A percentile compares a stretch with the other conserved stretches of the same genome.
phyloP scores from a whole-genome alignment of 129 eudicot species.

The Chrysanthemum seticuspe region DNA sequence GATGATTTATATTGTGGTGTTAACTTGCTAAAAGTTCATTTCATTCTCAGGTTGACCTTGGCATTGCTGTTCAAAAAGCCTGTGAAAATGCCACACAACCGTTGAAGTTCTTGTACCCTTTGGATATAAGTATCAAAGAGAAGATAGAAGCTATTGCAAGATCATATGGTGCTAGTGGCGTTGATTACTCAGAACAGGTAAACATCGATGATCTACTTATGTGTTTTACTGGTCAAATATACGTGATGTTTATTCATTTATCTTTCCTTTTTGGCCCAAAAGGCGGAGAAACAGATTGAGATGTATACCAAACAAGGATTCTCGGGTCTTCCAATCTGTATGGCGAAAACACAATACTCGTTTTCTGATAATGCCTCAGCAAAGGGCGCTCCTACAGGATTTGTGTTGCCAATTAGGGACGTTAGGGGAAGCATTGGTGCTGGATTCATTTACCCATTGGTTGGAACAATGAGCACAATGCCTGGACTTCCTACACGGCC shows the following conservation, averaged over 20 bases:
- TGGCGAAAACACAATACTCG: conserved; percentile 98
- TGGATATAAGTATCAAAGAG: conserved; percentile 84
- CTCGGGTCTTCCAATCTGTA: conserved; percentile 81
- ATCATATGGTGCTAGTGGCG: conserved; percentile 98
- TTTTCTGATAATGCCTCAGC: conserved; percentile 77
- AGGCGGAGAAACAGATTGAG: conserved; percentile 99
- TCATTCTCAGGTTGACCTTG: conserved; percentile 78
- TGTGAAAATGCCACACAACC: conserved; percentile 79
- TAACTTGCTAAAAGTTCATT: not conserved
- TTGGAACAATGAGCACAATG: conserved; percentile 99
- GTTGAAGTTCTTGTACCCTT: conserved; percentile 84
- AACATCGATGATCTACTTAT: not conserved
- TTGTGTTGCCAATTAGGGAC: conserved; percentile 86
- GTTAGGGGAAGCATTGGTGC: conserved; percentile 98
- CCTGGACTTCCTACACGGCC: conserved; percentile 99
- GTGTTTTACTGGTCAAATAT: conserved; percentile 4
- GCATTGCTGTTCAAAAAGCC: conserved; percentile 91
- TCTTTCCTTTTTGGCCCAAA: not conserved
- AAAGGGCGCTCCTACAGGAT: conserved; percentile 91
- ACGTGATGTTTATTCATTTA: not conserved
- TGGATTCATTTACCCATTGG: conserved; percentile 92
- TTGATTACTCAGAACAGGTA: conserved; percentile 95
- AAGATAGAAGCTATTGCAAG: conserved; percentile 93
- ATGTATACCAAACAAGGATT: conserved; percentile 94
- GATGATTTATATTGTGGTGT: not conserved